Base-by-base conservation (phyloP, 192 early-diverging fungal species). In the Gonapodya prolifera region DNA sequence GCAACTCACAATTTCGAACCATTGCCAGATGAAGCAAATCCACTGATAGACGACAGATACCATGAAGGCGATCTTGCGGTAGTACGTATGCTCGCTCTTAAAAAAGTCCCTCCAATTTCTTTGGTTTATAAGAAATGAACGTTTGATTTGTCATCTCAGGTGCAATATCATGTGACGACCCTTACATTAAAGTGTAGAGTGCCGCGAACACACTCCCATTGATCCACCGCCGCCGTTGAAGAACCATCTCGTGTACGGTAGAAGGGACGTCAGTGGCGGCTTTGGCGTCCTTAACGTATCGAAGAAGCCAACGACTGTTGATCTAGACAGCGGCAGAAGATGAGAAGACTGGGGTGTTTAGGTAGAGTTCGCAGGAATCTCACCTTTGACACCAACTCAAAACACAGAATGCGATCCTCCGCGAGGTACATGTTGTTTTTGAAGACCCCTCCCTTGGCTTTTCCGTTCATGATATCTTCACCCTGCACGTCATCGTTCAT, bases 201-300 rank as follows among this genome's bases (percentile, higher is more conserved):
- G 89, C 88, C 0, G 96, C 96, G 84, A 98, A 98, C 87, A 95
- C 94, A 2, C 92, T 93, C 36, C 96, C 96, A 83, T 97, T 97
- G 76, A 93, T 89, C 97, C 97, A 99, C 82, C 97, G 91, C 70
- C 97, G 90, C 79, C 97, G 90, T 86, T 99, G 97, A 33, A 94
- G 95, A 74, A 99, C 95, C 70, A 98, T 92, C 84, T 98, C 97
- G 34, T 91, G 90, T 33, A 96, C 85, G 30, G 80, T 89, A 82
- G 93, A 92, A 0, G 96, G 96, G 2, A 95, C 95, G 80, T 98
- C 96, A 28, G 96, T 98, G 78, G 92, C 93, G 16, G 92, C 96
- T 80, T 92, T 91, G 32, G 96, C 93, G 33, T 83, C 84, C 81
- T 95, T 94, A 69, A 97, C 96, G 80, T 98, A 98, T 81, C 91